Conservation (phyloP, 2,329 filamentous ascomycete genomes). For the Exserohilum rostratum region DNA sequence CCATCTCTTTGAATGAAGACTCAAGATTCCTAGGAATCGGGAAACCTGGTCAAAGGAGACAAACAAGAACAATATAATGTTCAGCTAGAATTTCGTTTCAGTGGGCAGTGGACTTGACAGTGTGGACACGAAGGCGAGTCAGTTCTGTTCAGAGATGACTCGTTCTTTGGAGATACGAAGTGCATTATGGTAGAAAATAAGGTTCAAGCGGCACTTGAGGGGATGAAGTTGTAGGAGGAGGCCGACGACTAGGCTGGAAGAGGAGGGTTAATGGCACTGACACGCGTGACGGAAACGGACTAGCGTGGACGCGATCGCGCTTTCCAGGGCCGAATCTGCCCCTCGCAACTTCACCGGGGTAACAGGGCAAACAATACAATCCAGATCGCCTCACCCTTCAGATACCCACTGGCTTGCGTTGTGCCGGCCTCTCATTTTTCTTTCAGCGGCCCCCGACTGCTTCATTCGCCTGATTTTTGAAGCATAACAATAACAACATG, state of each 20-base stretch:
- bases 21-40: too few relatives aligned
- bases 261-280: constrained; percentile 21
- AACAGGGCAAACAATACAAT: constrained; percentile 14
- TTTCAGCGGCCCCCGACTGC: background rate
- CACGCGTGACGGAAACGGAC: constrained; percentile 23
- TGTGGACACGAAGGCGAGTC: background rate
- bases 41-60: too few relatives aligned
- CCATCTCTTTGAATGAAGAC: too few relatives aligned
- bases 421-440: background rate
- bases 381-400: background rate
- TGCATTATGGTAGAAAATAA: background rate
- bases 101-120: background rate
- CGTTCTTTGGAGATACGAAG: too few relatives aligned
- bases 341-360: constrained; percentile 21
- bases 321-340: constrained; percentile 22
- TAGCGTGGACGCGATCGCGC: constrained; percentile 29
- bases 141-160: background rate
- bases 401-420: constrained; percentile 15
- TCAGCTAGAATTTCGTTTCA: too few relatives aligned
- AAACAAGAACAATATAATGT: too few relatives aligned
- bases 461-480: background rate
- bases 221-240: background rate
- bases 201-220: background rate
- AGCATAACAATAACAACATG: constrained; percentile 23
- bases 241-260: constrained; percentile 22